Base-by-base conservation (phyloP, 225 moss, liverwort and hornwort species). In the Rhytidiadelphus loreus region DNA sequence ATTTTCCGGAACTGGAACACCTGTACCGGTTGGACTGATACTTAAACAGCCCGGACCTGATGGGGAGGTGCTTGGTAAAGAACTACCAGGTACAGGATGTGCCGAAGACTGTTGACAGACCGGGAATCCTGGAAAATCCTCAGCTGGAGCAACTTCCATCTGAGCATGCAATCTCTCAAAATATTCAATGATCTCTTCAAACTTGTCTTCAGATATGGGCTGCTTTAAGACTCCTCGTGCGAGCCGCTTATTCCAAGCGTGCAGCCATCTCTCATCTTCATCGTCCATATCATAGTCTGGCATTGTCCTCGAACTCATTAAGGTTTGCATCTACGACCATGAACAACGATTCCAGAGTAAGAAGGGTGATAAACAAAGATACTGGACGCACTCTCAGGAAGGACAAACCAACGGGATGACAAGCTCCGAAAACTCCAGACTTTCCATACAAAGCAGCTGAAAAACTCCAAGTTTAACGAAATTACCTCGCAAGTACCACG, bases 221-320 rank as follows among this genome's bases (percentile, higher is more conserved):
- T 92, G 89, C 62, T 87, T 89, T 52, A 80, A 82, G 37, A 88
- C 93, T 52, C 87, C 92, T 90, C 89, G 86, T 64, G 89, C 80
- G 19, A 92, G 88, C 43, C 76, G 85, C 71, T 89, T 85, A 80
- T 94, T 94, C 88, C 93, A 96, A 71, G 75, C 89, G 53, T 78
- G 87, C 88, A 96, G 86, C 95, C 94, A 96, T 86, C 86, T 90
- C 71, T 94, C 96, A 88, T 95, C 96, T 83, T 94, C 95, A 55
- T 96, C 92, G 82, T 95, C 95, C 96, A 96, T 93, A 80, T 96
- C 94, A 80, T 95, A 96, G 68, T 91, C 94, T n/a, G 85, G 86
- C 81, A 87, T 84, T 66, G 89, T 85, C 84, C 77, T 91, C 79
- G 88, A 94, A 72, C 88, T 83, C 75, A 88, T 82, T 32, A 86